phyloP scores from a whole-genome alignment of 2,329 filamentous ascomycete genomes.

The Colletotrichum trifolii region DNA sequence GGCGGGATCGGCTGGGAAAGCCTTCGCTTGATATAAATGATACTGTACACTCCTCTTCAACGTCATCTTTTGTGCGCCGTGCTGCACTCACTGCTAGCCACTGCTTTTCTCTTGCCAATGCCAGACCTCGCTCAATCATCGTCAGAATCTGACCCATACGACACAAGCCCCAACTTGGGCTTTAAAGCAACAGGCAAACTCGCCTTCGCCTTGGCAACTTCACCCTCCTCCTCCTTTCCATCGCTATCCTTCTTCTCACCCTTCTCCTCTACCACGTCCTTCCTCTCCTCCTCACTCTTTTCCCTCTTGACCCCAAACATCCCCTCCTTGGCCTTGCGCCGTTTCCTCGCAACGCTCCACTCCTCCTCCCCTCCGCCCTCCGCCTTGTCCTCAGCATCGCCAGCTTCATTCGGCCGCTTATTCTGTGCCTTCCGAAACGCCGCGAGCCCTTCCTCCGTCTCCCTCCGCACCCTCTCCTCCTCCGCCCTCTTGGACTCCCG shows the following conservation, averaged over 20 bases:
- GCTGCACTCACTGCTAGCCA: not conserved
- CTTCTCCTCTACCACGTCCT: slow-evolving; percentile 45
- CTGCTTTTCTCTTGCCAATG: not conserved
- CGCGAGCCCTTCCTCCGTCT: slow-evolving; percentile 67
- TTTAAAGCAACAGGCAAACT: slow-evolving; percentile 36
- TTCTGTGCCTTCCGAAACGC: slow-evolving; percentile 65
- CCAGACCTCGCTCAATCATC: slow-evolving; percentile 42
- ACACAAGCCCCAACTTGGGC: slow-evolving; percentile 57
- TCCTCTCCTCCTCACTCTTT: slow-evolving; percentile 38
- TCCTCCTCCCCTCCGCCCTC: slow-evolving; percentile 41
- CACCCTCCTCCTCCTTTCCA: slow-evolving; percentile 41
- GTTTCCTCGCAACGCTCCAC: slow-evolving; percentile 52
- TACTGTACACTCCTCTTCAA: slow-evolving; percentile 30
- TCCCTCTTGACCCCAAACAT: slow-evolving; percentile 46
- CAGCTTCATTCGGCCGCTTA: slow-evolving; percentile 9
- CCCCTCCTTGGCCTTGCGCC: slow-evolving; percentile 53
- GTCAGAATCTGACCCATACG: slow-evolving; percentile 67
- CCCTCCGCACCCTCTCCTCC: slow-evolving; percentile 64
- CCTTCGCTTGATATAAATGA: slow-evolving; percentile 26
- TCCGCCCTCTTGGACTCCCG: slow-evolving; percentile 59
- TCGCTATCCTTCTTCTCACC: slow-evolving; percentile 51
- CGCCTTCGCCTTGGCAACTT: slow-evolving; percentile 26
- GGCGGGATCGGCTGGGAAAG: not conserved
- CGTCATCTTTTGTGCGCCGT: not conserved
- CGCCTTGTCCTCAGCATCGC: slow-evolving; percentile 6